These are phyloP conservation scores for Tripidium arundinaceum DNA, from an alignment of 202 grass and related monocot genomes.

Conservation along the genomic window DNA sequence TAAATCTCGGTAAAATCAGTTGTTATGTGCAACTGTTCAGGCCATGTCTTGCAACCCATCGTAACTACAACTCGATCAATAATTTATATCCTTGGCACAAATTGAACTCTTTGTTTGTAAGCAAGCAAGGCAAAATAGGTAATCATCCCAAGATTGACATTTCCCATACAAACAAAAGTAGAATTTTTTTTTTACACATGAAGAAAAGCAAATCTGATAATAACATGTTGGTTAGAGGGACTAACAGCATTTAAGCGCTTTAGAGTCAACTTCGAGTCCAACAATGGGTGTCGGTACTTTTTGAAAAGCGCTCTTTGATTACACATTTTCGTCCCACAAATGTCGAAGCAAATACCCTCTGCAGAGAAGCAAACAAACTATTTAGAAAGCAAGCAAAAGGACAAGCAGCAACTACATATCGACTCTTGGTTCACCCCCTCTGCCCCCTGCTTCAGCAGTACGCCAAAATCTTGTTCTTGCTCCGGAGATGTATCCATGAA, in stretches of 20 bases:
- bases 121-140: neutral
- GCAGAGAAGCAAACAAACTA: slow-evolving; percentile 30
- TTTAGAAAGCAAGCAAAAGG: slow-evolving; percentile 25
- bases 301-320: slow-evolving; percentile 88
- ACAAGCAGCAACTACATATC: slow-evolving; percentile 13
- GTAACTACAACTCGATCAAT: slow-evolving; percentile 16
- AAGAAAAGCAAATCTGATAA: slow-evolving; percentile 20
- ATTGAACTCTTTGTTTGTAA: neutral
- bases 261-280: slow-evolving; percentile 75
- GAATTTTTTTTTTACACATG: neutral
- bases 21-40: slow-evolving; percentile 3
- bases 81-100: neutral
- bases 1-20: neutral
- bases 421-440: slow-evolving; percentile 69
- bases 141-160: neutral
- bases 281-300: slow-evolving; percentile 75
- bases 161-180: slow-evolving; percentile 25
- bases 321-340: slow-evolving; percentile 73
- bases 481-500: slow-evolving; percentile 53
- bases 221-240: slow-evolving; percentile 2
- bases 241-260: slow-evolving; percentile 81
- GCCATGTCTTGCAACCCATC: too few species aligned
- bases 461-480: slow-evolving; percentile 45
- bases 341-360: too few species aligned
- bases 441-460: too few species aligned